Evolutionary conservation across 768 basidiomycete genomes (phyloP).

Genomic region (Kwoniella mangroviensis): DNA sequence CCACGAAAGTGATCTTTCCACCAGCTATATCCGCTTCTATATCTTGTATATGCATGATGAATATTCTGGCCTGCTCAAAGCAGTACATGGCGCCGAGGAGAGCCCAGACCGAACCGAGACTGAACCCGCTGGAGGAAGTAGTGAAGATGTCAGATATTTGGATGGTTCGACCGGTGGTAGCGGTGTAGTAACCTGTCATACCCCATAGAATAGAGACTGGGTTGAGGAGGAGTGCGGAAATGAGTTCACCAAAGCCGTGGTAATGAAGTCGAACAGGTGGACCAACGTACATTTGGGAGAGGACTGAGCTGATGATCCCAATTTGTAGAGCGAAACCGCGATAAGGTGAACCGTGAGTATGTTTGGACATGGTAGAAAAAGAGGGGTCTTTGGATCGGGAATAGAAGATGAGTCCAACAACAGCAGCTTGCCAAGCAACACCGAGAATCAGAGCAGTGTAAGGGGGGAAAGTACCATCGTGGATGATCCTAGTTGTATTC

Average conservation of each 20-base stretch:
- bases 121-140: conserved; percentile 10
- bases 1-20: conserved; percentile 33
- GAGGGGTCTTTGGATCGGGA: conserved; percentile 22
- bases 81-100: conserved; percentile 32
- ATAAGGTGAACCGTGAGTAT: conserved; percentile 24
- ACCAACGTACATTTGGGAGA: conserved; percentile 39
- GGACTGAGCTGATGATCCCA: conserved; percentile 32
- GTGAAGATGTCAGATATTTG: conserved; percentile 18
- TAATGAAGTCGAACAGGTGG: conserved; percentile 41
- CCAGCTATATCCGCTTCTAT: conserved; percentile 39
- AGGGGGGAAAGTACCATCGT: conserved; percentile 44
- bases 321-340: conserved; percentile 32
- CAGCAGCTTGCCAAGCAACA: conserved; percentile 15
- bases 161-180: conserved; percentile 18
- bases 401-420: conserved; percentile 31
- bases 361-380: conserved; percentile 5
- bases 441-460: conserved; percentile 27
- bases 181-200: conserved; percentile 39
- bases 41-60: conserved; percentile 45
- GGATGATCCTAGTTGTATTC: conserved; percentile 38
- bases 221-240: conserved; percentile 32
- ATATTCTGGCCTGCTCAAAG: conserved; percentile 40
- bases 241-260: conserved; percentile 34
- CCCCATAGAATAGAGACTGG: conserved; percentile 37
- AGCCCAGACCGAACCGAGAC: conserved; percentile 28